A percentile compares a stretch with the other conserved stretches of the same genome.
phyloP scores from a whole-genome alignment of 768 basidiomycete genomes.

The Hygrophorus pudorinus region DNA sequence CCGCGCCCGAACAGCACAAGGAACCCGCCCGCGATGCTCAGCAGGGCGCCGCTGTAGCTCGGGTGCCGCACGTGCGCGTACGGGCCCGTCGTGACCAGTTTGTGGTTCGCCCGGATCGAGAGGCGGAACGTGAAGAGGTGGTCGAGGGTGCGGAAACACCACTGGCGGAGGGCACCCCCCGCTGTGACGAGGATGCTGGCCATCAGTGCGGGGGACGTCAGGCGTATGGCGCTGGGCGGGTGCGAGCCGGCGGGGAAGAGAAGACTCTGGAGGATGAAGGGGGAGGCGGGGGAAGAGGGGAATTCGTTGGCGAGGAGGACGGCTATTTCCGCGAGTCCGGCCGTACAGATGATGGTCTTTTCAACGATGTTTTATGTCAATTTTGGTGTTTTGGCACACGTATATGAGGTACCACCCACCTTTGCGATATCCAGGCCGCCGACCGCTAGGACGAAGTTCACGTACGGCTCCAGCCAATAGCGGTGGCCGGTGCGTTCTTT shows the following conservation, averaged over 20 bases:
- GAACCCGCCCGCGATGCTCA: constrained; percentile 9
- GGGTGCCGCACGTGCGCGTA: constrained; percentile 22
- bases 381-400: neutral
- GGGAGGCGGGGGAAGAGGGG: neutral
- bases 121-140: constrained; percentile 20
- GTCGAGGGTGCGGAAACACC: constrained; percentile 18
- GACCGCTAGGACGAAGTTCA: neutral
- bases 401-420: too few relatives aligned
- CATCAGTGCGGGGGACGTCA: constrained; percentile 12
- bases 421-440: neutral
- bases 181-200: constrained; percentile 11
- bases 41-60: constrained; percentile 14
- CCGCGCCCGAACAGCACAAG: constrained; percentile 5
- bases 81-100: constrained; percentile 19
- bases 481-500: neutral
- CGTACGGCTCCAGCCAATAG: neutral
- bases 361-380: neutral
- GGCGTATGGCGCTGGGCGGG: constrained; percentile 5
- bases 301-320: neutral
- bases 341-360: neutral
- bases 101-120: constrained; percentile 14
- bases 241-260: neutral
- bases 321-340: neutral
- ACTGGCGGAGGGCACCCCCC: constrained; percentile 15
- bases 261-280: neutral